Evolutionary conservation across 1,139 yeast genomes (phyloP).

Genomic region (Suhomyces chickasaworum): DNA sequence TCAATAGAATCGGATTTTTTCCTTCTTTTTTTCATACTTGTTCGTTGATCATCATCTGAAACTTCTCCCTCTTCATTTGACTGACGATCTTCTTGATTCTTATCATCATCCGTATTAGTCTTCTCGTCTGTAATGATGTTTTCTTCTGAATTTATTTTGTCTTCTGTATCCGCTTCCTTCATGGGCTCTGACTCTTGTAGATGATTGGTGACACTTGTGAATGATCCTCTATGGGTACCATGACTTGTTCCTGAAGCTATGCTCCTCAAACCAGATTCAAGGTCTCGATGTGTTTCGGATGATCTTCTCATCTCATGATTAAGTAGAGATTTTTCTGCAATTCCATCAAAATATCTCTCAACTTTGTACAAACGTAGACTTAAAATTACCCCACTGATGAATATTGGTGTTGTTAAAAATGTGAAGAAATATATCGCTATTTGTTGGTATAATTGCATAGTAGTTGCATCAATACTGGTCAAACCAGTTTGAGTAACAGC

Average conservation of each 20-base stretch:
- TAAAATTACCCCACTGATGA: conserved; percentile 78
- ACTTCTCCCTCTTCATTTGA: conserved; percentile 20
- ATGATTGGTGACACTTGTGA: background rate
- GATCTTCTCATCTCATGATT: conserved; percentile 80
- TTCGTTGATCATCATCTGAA: conserved; percentile 32
- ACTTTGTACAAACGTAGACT: conserved; percentile 87
- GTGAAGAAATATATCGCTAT: conserved; percentile 61
- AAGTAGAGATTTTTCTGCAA: conserved; percentile 69
- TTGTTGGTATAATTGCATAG: conserved; percentile 73
- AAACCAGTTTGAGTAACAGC: conserved; percentile 91
- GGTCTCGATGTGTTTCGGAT: conserved; percentile 53
- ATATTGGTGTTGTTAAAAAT: conserved; percentile 80
- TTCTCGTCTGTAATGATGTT: conserved; percentile 10
- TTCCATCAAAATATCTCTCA: conserved; percentile 82
- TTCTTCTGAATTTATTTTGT: conserved; percentile 15
- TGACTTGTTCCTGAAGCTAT: conserved; percentile 15
- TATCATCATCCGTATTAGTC: conserved; percentile 12
- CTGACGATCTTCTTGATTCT: conserved; percentile 18
- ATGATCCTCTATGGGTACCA: background rate
- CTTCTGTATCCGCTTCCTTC: conserved; percentile 17
- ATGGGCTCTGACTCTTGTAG: conserved; percentile 1
- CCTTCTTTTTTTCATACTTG: conserved; percentile 27
- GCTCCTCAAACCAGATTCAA: conserved; percentile 36
- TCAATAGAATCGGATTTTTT: conserved; percentile 47
- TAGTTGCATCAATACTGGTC: conserved; percentile 71